Base-by-base conservation (phyloP, 257 asterid species). In the Lycium barbarum region DNA sequence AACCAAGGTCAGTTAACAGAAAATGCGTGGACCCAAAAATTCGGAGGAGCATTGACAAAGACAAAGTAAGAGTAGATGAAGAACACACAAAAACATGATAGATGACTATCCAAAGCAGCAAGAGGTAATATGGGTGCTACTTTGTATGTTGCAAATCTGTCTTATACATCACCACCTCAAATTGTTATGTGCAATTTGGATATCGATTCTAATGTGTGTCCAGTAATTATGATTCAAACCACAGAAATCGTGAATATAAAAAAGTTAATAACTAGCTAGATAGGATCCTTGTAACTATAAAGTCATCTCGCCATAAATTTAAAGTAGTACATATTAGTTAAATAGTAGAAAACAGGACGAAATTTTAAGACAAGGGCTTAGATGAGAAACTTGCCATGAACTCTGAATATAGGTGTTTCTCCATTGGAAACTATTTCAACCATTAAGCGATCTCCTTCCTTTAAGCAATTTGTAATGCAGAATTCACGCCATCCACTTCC, bases 311-410 rank as follows among this genome's bases (percentile, higher is more conserved):
- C 1, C 0, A 15, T 71, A 71, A 71, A 43, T 71, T 17, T 9
- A 43, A 71, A 43, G 2, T 15, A 35, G 40, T n/a, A n/a, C 4
- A 10, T 36, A 26, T 26, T 26, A 14, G 0, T 18, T 38, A 17
- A 70, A 70, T 12, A 22, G 81, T 51, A 74, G 12, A 74, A 49
- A 74, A 49, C 40, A 5, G 40, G 61, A 72, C n/a, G 80, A 73
- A 73, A 49, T 73, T 73, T 68, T 20, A 73, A 73, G 81, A 66
- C 9, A 18, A 73, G 59, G 57, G 14, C n/a, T 47, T 74, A 74
- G 43, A 74, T 12, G 81, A 49, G 26, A 26, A 76, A 76, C 82
- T 76, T 51, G 62, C 62, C 82, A 26, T 76, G 62, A 76, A 26
- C 3, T 76, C 2, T 51, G n/a, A 76, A 76, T 8, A 76, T 7